A percentile compares a stretch with the other conserved stretches of the same genome.
Evolutionary conservation across 768 basidiomycete genomes (phyloP).

Genomic region (Daedalea quercina): DNA sequence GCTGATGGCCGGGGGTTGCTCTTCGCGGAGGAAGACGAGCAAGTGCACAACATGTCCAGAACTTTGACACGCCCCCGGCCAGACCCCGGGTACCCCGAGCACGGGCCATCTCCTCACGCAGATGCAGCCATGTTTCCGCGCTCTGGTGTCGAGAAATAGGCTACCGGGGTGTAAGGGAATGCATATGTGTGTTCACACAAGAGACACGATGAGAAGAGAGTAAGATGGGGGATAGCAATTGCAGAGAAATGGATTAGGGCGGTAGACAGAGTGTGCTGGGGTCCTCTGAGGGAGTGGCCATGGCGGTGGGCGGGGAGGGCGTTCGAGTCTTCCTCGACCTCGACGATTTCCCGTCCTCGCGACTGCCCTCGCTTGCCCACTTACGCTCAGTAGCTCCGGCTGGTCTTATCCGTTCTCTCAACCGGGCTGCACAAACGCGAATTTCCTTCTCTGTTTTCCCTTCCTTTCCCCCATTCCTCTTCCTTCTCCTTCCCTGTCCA

Average conservation of each 20-base stretch:
- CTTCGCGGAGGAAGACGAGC: slow-evolving; percentile 3
- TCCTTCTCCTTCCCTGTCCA: slow-evolving; percentile 20
- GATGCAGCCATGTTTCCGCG: background rate
- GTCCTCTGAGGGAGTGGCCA: background rate
- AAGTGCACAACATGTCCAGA: slow-evolving; percentile 7
- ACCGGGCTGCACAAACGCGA: slow-evolving; percentile 12
- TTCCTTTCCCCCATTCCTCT: slow-evolving; percentile 26
- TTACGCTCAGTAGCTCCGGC: background rate
- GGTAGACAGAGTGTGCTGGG: slow-evolving; percentile 1
- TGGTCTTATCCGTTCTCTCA: background rate
- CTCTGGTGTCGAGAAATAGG: background rate
- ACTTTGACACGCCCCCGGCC: slow-evolving; percentile 14
- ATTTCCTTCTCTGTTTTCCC: slow-evolving; percentile 25
- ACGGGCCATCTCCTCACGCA: slow-evolving; percentile 13
- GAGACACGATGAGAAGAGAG: background rate
- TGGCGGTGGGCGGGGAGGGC: background rate
- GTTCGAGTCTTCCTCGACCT: background rate
- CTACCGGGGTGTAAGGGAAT: background rate
- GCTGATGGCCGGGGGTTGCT: background rate
- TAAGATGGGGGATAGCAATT: no score
- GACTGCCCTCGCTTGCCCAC: background rate
- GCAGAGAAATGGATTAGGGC: no score
- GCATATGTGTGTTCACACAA: background rate
- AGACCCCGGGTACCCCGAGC: slow-evolving; percentile 14
- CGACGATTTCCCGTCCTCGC: background rate